phyloP scores from a whole-genome alignment of 2,329 filamentous ascomycete genomes.

The Colletotrichum costaricense region DNA sequence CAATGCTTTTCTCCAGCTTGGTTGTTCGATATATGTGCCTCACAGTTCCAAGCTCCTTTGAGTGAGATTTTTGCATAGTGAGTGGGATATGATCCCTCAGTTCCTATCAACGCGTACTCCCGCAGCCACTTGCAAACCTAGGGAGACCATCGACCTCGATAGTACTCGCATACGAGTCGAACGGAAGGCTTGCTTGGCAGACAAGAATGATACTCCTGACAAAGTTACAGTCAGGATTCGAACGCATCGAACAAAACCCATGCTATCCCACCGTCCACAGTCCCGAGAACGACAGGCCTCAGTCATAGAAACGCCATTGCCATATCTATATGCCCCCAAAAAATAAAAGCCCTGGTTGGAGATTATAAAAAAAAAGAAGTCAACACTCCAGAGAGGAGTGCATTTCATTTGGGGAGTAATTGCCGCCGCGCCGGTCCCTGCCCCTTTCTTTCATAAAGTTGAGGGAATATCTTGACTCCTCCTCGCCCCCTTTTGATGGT shows the following conservation, averaged over 20 bases:
- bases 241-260: no score
- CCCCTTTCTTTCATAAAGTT: background rate
- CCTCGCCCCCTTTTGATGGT: background rate
- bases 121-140: no score
- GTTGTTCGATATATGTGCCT: no score
- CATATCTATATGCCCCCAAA: constrained; percentile 21
- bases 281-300: background rate
- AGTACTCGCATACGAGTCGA: no score
- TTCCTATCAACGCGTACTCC: no score
- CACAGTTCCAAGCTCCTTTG: background rate
- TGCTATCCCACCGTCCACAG: no score
- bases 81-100: background rate
- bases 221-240: no score
- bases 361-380: background rate
- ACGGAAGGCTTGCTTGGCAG: no score
- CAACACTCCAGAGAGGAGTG: constrained; percentile 19
- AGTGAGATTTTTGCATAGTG: background rate
- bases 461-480: background rate
- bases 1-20: background rate
- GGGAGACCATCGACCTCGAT: no score
- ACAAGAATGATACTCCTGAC: no score
- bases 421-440: background rate
- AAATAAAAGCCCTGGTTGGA: constrained; percentile 10
- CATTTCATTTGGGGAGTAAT: background rate
- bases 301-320: constrained; percentile 26